Evolutionary conservation across 2,329 filamentous ascomycete species (phyloP).

Genomic region (Microsporum canis): DNA sequence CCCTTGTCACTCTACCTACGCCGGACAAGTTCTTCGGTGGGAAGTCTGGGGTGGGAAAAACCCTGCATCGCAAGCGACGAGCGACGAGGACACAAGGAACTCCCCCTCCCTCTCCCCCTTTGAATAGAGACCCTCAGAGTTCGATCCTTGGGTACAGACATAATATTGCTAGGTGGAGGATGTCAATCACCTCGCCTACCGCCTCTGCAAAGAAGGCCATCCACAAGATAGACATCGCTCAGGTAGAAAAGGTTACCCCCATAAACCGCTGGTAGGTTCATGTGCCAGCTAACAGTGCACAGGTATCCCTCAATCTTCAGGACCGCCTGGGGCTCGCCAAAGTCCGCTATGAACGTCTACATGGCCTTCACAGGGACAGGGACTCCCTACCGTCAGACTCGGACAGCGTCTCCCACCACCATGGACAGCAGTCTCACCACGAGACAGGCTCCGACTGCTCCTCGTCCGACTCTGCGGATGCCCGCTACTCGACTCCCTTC

Average conservation of each 20-base stretch:
- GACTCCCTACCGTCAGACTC: conserved; percentile 68
- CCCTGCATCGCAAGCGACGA: neutral
- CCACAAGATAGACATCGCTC: conserved; percentile 33
- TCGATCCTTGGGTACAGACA: neutral
- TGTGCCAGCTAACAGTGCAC: conserved; percentile 5
- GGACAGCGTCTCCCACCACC: conserved; percentile 41
- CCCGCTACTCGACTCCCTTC: conserved; percentile 39
- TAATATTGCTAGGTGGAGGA: neutral
- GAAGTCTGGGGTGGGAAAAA: neutral
- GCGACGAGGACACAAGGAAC: neutral
- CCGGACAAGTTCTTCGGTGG: neutral
- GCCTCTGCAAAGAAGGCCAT: conserved; percentile 29
- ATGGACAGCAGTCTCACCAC: conserved; percentile 27
- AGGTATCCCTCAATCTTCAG: conserved; percentile 91
- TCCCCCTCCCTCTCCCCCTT: neutral
- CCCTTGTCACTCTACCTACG: neutral
- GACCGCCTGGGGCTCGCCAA: conserved; percentile 90
- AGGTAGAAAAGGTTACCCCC: conserved; percentile 21
- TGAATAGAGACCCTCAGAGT: neutral
- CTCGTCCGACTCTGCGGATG: conserved; percentile 69
- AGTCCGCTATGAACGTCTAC: conserved; percentile 93
- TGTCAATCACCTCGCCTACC: conserved; percentile 18
- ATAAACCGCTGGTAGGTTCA: too few species aligned
- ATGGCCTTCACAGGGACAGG: conserved; percentile 58
- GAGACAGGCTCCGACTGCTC: conserved; percentile 69